Evolutionary conservation across 352 stramenopile genomes (phyloP).

Genomic region (Pythium biforme): DNA sequence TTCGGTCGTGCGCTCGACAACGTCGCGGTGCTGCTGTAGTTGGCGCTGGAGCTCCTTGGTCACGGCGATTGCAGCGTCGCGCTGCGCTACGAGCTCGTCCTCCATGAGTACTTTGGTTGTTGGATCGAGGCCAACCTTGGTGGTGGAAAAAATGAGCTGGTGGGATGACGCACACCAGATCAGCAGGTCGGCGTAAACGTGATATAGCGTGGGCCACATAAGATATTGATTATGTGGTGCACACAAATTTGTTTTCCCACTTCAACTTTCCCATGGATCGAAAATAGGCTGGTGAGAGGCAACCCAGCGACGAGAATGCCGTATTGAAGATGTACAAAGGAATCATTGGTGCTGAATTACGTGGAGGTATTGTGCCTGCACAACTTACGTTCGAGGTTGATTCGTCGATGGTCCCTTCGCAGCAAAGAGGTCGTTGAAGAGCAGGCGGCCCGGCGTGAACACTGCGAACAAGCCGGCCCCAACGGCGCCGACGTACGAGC

Average conservation of each 20-base stretch:
- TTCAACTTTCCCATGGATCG: neutral
- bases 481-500: conserved; percentile 5
- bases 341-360: no score
- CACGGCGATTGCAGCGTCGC: conserved; percentile 71
- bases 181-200: neutral
- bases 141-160: conserved; percentile 5
- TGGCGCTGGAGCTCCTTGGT: conserved; percentile 72
- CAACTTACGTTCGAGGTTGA: no score
- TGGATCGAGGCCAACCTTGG: neutral
- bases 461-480: conserved; percentile 13
- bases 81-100: conserved; percentile 70
- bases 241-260: neutral
- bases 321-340: no score
- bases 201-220: conserved; percentile 5
- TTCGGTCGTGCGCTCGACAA: conserved; percentile 57
- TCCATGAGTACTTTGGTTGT: conserved; percentile 38
- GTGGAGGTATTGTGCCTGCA: no score
- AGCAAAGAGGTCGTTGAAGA: conserved; percentile 12
- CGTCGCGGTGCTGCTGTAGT: conserved; percentile 45
- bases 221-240: neutral
- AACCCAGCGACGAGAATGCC: no score
- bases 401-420: neutral
- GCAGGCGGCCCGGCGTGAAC: neutral
- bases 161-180: conserved; percentile 13
- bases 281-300: no score